phyloP scores from a whole-genome alignment of 148 eudicot species.

The Rhododendron vialii region DNA sequence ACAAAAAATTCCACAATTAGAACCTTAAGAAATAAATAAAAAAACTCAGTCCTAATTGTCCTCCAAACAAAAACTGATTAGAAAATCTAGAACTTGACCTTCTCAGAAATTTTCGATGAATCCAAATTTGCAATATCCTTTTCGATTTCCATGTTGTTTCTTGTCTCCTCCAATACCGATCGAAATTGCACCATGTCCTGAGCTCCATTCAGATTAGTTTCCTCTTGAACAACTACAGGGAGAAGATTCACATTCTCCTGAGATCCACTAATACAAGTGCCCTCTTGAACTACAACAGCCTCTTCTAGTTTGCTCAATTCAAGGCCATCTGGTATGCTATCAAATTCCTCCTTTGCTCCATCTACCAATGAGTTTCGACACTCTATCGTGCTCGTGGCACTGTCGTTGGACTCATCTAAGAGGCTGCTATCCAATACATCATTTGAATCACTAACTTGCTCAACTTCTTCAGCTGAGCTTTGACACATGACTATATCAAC shows the following conservation, averaged over 20 bases:
- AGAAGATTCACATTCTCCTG: conserved; percentile 27
- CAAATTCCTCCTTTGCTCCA: conserved; percentile 26
- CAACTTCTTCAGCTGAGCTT: conserved; percentile 12
- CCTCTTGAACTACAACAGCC: conserved; percentile 31
- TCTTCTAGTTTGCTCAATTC: conserved; percentile 26
- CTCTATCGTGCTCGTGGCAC: conserved; percentile 14
- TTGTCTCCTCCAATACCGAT: neutral
- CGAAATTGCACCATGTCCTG: neutral
- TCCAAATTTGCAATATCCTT: conserved; percentile 21
- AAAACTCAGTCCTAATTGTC: neutral
- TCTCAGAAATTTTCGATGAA: conserved; percentile 26
- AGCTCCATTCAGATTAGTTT: conserved; percentile 20
- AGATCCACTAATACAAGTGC: conserved; percentile 17
- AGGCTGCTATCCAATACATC: conserved; percentile 5
- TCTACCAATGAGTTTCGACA: conserved; percentile 20
- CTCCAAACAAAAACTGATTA: neutral
- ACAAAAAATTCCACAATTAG: conserved; percentile 1
- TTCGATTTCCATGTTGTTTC: conserved; percentile 8
- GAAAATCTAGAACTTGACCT: conserved; percentile 41
- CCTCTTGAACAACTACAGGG: conserved; percentile 29
- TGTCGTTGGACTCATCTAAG: conserved; percentile 20
- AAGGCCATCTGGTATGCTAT: conserved; percentile 8
- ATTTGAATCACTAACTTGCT: conserved; percentile 3
- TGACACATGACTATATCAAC: neutral
- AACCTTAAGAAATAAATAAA: neutral